Evolutionary conservation across 140 eudicot species (phyloP), one percentile per base, ranked within the genome.

Genomic region (Flaveria floridana): DNA sequence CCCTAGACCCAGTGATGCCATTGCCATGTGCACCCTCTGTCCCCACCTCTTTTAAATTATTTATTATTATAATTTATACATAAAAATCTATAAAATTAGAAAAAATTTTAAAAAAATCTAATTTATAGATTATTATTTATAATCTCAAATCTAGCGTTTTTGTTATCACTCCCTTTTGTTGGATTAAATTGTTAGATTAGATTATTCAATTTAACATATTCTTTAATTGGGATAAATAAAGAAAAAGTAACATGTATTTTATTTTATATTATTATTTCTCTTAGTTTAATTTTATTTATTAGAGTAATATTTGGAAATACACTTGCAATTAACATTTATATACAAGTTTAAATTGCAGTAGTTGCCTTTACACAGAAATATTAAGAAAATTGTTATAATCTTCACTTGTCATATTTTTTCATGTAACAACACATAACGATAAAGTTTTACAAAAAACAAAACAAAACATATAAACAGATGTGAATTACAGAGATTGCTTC

Each of bases 21-120:
- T 72, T 50, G 41, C 79, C 79, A 79, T 72, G 83, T 73, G 83
- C 75, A 52, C 63, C 41, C 8, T 48, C 1, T 71, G 41, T 73
- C 74, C 79, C 74, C 62, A 55, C 69, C 70, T 25, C 71, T 20
- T 50, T 62, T 30, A 0, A 0, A 30, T 30, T 3, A 4, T 30
- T 30, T 3, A 3, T 30, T 30, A 30, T 30, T 3, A 34, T 34
- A 4, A 34, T 34, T 34, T 6, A 34, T 34, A 34, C 6, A 34
- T 34, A 34, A 4, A 5, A 34, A 34, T 34, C 8, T 34, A 34
- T 34, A 34, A 34, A 0, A 34, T 34, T 34, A 34, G 41, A 34
- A 4, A 0, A 0, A 0, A 5, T 6, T 6, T 34, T 1, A 30
- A 30, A 4, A 30, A 30, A 30, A 3, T 30, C 39, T 4, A 18